Base-by-base conservation (phyloP, 805 yeast genomes). In the Candida nanaspora region DNA sequence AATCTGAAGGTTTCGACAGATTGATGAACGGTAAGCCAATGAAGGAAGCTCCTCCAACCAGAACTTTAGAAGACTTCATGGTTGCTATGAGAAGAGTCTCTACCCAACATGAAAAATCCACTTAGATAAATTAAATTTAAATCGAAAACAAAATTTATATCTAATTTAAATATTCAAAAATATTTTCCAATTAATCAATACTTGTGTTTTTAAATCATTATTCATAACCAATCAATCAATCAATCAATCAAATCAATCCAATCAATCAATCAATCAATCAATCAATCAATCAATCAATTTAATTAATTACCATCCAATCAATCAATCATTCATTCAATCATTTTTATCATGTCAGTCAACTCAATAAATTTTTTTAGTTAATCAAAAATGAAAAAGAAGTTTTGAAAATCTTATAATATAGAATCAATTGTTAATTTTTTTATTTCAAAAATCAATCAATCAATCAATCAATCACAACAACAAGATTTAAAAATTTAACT, bases 81-180 rank as follows among this genome's bases (percentile, higher is more conserved):
- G 80, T 80, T 59, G 82, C 89, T 58, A 82, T 83, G 89, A 82
- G 78, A 74, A 80, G 91, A 78, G 91, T 83, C 50, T 83, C 89
- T 54, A 83, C 91, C 69, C 88, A 82, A 70, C 91, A 83, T 70
- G 91, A 83, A 72, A 82, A 82, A 70, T 80, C 85, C 45, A 61
- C 79, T 63, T 82, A 79, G 63, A 43, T 45, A 6, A n/a, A 4
- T 22, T 33, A 11, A 27, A 13, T 28, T 16, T 19, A 28, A 28
- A 9, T 10, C 15, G 6, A n/a, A 28, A 28, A 28, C n/a, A n/a
- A n/a, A n/a, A n/a, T n/a, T n/a, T n/a, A n/a, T n/a, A n/a, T n/a
- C n/a, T n/a, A n/a, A n/a, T n/a, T n/a, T n/a, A n/a, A 31, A 18
- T 31, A 31, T 31, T n/a, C 18, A 13, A 13, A 31, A 31, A 13